Base-by-base conservation (phyloP, 1,284 basidiomycete species). In the Cryptococcus sp. region DNA sequence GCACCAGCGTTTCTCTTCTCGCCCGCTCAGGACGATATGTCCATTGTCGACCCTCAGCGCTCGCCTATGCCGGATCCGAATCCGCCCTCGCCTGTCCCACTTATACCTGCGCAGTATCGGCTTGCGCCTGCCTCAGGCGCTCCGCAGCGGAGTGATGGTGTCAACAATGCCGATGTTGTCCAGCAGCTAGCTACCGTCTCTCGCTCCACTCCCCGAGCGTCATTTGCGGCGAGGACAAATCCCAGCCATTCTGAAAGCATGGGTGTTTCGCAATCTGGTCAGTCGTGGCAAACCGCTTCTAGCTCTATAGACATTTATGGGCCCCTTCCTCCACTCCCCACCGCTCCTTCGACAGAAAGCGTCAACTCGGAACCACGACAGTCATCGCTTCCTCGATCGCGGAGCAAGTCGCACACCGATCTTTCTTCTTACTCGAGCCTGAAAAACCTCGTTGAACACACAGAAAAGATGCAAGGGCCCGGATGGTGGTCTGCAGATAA, bases 401-500 rank as follows among this genome's bases (percentile, higher is more conserved):
- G 50, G 23, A 62, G 57, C 39, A 60, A 60, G 43, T 66, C 64
- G 20, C 51, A 50, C 7, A 55, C 54, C 19, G 64, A 63, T 43
- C 39, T 65, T 13, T 56, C 63, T 20, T 54, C 56, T 10, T 54
- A 56, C 20, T 22, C 54, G 10, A 59, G 59, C 7, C 25, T 50
- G 3, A 58, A 52, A 23, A 63, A 63, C 48, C 55, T 67, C 13
- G 57, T 67, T 3, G 63, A 67, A 15, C 52, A 61, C 19, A 43
- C 50, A n/a, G 63, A 67, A 26, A 59, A 57, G 44, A 55, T 54
- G 13, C 65, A 67, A 52, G 65, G 65, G 1, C 54, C 55, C 25
- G 65, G 65, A 8, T 67, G 65, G 65, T 67, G 63, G 63, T 67
- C 65, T 23, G 55, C 53, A 16, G 59, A 63, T 29, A 41, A 59